These are phyloP conservation scores for Salvia miltiorrhiza DNA, from an alignment of 257 asterid species.

Conservation along the genomic window DNA sequence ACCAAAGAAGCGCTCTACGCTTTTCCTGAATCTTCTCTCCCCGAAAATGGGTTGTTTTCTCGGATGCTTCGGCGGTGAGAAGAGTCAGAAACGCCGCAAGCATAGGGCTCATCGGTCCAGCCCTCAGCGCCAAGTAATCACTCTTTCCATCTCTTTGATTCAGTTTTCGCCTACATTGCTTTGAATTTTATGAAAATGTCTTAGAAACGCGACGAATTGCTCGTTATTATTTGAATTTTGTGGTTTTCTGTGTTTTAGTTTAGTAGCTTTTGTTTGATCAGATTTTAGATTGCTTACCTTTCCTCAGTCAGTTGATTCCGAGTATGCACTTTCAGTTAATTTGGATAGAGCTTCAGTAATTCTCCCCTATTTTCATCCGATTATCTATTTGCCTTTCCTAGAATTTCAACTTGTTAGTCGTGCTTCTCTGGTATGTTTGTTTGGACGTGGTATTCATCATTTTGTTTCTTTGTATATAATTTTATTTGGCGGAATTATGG, in stretches of 20 bases:
- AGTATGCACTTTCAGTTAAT: neutral
- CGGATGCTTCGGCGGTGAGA: conserved; percentile 77
- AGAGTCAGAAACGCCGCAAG: conserved; percentile 55
- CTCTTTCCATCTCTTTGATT: conserved; percentile 7
- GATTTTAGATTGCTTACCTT: conserved; percentile 11
- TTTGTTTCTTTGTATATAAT: neutral
- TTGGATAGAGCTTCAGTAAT: conserved; percentile 2
- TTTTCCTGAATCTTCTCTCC: conserved; percentile 7
- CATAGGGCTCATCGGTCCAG: conserved; percentile 44
- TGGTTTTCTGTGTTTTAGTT: neutral
- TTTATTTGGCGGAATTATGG: neutral
- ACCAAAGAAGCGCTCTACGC: neutral
- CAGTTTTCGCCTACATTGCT: neutral
- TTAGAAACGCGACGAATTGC: neutral
- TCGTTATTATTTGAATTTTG: neutral
- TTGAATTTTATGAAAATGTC: neutral
- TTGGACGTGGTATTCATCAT: neutral
- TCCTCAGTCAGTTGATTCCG: neutral
- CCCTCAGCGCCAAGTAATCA: conserved; percentile 59
- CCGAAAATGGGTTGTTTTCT: conserved; percentile 76
- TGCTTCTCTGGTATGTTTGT: neutral
- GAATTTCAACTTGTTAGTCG: neutral
- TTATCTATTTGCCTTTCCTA: neutral
- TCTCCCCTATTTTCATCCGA: neutral
- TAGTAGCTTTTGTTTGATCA: conserved; percentile 7